Evolutionary conservation across 1,284 basidiomycete genomes (phyloP), one percentile per base, ranked within the genome.

Genomic region (Irpex sp.): DNA sequence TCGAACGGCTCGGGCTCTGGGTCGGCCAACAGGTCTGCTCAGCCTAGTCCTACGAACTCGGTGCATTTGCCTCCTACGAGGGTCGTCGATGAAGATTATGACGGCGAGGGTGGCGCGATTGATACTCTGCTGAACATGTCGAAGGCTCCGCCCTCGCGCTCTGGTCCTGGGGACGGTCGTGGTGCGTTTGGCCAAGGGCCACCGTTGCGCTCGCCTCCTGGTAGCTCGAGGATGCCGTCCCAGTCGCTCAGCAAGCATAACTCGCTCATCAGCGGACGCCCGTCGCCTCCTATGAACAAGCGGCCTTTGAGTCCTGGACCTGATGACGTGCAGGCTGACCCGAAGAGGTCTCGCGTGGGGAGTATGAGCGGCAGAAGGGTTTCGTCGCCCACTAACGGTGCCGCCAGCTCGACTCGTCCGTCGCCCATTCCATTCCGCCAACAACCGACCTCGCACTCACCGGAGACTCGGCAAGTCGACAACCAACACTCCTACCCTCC

Each of bases 61-160:
- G 81, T 81, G 0, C 81, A 86, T 19, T 78, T 82, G 6, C 82
- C 83, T 17, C 88, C 88, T 5, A 78, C 83, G 13, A 80, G 92
- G 13, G 77, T 83, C 1, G 82, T 93, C 15, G 92, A 94, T 68
- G 92, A 94, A 66, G 88, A 94, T 69, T 93, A 93, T 66, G 92
- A 93, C 65, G 31, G 31, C 31, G 31, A 31, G 31, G 91, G 91
- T 71, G 87, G 85, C 61, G 87, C 88, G 44, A 49, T 58, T 4
- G 61, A 57, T 37, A 87, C 87, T 0, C 76, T 94, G 47, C 88
- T 94, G 71, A 84, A 80, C 9, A 78, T 90, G 19, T 78, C 83
- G 48, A 73, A 77, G 67, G 78, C 76, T 8, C 40, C 58, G 44
- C 8, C 58, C 36, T 62, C 59, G 31, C 64, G 61, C 66, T 68